Evolutionary conservation across 352 stramenopile species (phyloP), one percentile per base, ranked within the genome.

Genomic region (Phytophthora litchii): DNA sequence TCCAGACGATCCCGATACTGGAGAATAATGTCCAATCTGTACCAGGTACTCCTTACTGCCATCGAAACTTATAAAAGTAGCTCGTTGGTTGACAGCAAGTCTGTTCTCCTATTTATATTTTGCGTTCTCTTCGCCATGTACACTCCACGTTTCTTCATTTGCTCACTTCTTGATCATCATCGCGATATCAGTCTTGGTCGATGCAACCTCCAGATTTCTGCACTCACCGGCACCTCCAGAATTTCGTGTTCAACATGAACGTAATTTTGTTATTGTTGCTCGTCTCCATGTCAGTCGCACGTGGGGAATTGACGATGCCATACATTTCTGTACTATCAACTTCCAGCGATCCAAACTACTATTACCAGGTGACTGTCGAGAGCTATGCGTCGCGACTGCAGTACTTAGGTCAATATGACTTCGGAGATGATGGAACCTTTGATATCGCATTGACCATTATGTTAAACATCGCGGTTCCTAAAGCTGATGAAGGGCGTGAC

Each of bases 361-460:
- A 67, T 23, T 52, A 66, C 46, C 43, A 72, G 10, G 42, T 78
- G 44, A 53, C 35, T 12, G n/a, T 73, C 14, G 54, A 71, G 37
- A 75, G 60, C 32, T 65, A 68, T 20, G 13, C 40, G 4, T 60
- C 53, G 0, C 56, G 25, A 6, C 50, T 80, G 32, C 49, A 67
- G 20, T 67, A 78, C 19, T 51, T 89, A 21, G 72, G 67, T 11
- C 54, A 73, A 37, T 84, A 72, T 47, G 55, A 68, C 1, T 48
- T 89, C 12, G 65, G 68, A 21, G 37, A 64, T 3, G 54, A 69
- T 13, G 76, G 79, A 12, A 70, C 20, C 1, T 86, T 84, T 31
- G 50, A 81, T 21, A 73, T 89, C 36, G 56, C 56, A 1, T 23
- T 89, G 17, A 63, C 70, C 19, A 60, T 89, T 8, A 61, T 72